These are phyloP conservation scores for Entamoeba histolytica DNA, from an alignment of 208 protist species.

Conservation along the genomic window DNA sequence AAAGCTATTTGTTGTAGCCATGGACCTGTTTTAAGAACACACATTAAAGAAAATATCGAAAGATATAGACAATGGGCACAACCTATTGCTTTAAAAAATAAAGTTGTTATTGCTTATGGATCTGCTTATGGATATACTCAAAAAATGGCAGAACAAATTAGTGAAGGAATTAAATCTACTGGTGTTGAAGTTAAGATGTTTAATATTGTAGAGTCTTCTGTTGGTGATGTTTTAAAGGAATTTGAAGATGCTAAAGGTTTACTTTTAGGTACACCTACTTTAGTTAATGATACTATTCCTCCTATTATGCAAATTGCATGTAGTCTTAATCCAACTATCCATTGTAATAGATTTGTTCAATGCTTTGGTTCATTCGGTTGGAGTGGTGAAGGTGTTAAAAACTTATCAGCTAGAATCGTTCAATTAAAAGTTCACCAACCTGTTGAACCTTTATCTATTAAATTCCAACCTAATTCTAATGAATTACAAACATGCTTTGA, in stretches of 20 bases:
- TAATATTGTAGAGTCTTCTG: neutral
- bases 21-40: neutral
- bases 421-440: neutral
- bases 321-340: neutral
- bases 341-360: neutral
- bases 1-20: conserved; percentile 6
- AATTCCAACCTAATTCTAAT: neutral
- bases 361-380: conserved; percentile 15
- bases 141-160: conserved; percentile 10
- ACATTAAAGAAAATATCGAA: neutral
- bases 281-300: conserved; percentile 5
- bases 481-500: neutral
- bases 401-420: neutral
- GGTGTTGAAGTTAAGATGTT: neutral
- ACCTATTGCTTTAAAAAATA: neutral
- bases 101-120: neutral
- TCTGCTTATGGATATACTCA: conserved; percentile 19
- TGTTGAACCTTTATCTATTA: neutral
- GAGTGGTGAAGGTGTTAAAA: neutral
- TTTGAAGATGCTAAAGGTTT: neutral
- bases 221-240: neutral
- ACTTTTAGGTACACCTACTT: conserved; percentile 2
- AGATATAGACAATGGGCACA: neutral
- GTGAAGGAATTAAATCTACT: neutral
- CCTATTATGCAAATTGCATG: neutral